These are phyloP conservation scores for Globisporangium cystogenes DNA, from an alignment of 352 stramenopile genomes.

Conservation along the genomic window DNA sequence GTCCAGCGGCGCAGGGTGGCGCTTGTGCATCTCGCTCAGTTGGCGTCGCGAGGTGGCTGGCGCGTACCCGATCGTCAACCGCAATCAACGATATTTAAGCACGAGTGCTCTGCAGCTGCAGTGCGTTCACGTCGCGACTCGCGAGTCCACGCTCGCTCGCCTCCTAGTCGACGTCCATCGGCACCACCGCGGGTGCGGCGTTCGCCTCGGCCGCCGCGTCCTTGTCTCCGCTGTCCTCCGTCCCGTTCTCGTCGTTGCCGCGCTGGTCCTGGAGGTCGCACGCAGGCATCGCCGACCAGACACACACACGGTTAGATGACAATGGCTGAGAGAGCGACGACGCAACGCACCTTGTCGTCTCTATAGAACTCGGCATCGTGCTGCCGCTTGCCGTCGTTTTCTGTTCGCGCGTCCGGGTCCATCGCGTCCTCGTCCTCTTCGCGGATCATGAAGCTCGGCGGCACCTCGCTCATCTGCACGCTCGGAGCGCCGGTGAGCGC, in stretches of 20 bases:
- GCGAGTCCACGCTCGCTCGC: background rate
- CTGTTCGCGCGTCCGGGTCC: conserved; percentile 59
- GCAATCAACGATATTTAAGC: conserved; percentile 8
- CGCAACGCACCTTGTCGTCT: conserved; percentile 52
- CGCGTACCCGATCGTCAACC: background rate
- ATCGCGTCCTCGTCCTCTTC: conserved; percentile 78
- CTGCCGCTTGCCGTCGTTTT: conserved; percentile 67
- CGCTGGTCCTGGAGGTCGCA: conserved; percentile 30
- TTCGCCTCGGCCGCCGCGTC: conserved; percentile 29
- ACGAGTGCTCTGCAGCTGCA: background rate
- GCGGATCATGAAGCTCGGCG: conserved; percentile 60
- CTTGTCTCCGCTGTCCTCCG: conserved; percentile 18
- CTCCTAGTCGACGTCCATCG: conserved; percentile 68
- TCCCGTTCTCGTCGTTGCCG: conserved; percentile 40
- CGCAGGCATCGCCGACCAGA: too few relatives aligned
- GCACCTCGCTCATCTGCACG: conserved; percentile 75
- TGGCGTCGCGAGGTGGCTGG: too few relatives aligned
- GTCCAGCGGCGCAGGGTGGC: too few relatives aligned
- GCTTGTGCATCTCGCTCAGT: too few relatives aligned
- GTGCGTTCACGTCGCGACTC: background rate
- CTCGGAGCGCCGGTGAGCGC: conserved; percentile 70
- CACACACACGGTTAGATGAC: too few relatives aligned
- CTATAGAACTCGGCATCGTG: conserved; percentile 82
- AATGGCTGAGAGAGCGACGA: too few relatives aligned
- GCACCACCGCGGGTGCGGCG: conserved; percentile 55